These are phyloP conservation scores for Ichthyophthirius multifiliis DNA, from an alignment of 169 alveolate genomes.

Conservation along the genomic window DNA sequence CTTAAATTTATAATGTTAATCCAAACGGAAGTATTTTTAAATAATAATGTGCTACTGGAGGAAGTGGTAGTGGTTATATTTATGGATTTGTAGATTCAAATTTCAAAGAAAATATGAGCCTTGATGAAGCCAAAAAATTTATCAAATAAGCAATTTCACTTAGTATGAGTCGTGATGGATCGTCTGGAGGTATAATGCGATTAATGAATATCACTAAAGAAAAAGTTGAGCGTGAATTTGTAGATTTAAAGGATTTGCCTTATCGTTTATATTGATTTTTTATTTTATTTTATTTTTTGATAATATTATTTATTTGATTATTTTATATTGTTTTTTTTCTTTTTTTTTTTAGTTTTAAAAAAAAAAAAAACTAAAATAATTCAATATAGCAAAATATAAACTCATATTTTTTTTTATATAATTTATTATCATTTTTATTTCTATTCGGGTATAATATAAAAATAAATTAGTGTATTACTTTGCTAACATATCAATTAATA, in stretches of 20 bases:
- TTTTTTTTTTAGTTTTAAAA: too few relatives aligned
- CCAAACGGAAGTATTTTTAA: constrained; percentile 66
- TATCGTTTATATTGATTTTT: too few relatives aligned
- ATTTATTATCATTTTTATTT: too few relatives aligned
- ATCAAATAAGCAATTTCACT: constrained; percentile 63
- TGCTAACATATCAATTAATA: too few relatives aligned
- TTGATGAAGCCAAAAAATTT: constrained; percentile 69
- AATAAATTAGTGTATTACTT: too few relatives aligned
- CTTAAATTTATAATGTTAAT: constrained; percentile 62
- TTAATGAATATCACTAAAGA: constrained; percentile 71
- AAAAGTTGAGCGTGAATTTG: constrained; percentile 66
- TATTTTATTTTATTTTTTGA: too few relatives aligned
- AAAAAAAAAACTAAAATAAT: too few relatives aligned
- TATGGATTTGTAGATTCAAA: constrained; percentile 76
- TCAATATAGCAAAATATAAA: too few relatives aligned
- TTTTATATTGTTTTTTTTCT: too few relatives aligned
- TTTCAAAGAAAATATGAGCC: constrained; percentile 71
- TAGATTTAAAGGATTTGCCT: constrained; percentile 63
- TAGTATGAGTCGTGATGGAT: constrained; percentile 80
- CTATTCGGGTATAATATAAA: too few relatives aligned
- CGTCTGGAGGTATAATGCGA: constrained; percentile 80
- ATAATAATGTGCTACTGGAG: constrained; percentile 60
- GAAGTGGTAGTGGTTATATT: constrained; percentile 74
- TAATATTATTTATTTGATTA: too few relatives aligned
- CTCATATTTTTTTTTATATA: too few relatives aligned